Base-by-base conservation (phyloP, 768 basidiomycete species). In the Trametopsis cervina region DNA sequence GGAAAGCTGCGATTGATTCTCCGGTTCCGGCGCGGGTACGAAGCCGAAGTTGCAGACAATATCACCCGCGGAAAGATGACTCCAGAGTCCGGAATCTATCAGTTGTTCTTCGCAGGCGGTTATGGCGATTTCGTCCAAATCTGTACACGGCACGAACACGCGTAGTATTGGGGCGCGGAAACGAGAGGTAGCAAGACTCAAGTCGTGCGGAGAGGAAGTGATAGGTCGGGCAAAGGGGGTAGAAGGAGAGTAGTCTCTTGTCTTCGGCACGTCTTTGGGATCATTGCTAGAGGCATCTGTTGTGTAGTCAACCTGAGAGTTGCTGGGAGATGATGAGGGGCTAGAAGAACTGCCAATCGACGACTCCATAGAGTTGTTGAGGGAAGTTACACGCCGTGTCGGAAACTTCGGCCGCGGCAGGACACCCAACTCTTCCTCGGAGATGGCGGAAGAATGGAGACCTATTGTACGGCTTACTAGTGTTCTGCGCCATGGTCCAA, bases 1-100 rank as follows among this genome's bases (percentile, higher is more conserved):
- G 33, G 43, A 42, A n/a, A 9, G 65, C 65, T 46, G 65, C 35
- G n/a, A 52, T n/a, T 37, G 60, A 56, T 17, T 39, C 11, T 59
- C 65, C 15, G 47, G 15, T 2, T 62, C 58, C 0, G 59, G 58
- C 0, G 74, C 66, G 1, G 84, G 85, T 13, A 91, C 70, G 57
- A 80, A 89, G 4, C 89, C 89, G 40, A 91, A 72, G 63, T 91
- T 91, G 59, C 83, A 88, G 18, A 91, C 73, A 29, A 89, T 64
- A 56, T 91, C 89, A 0, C 89, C 89, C 0, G 73, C 74, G 1
- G 83, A 86, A n/a, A 91, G 71, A 57, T 87, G 76, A 4, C 72
- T 65, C 86, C 87, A 89, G 4, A 91, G 72, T 0, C 78, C 84
- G 1, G 77, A 72, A 1, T 73, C 69, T n/a, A 77, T 66, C 4